phyloP scores from a whole-genome alignment of 176 grass and related monocot genomes.

The Melocanna baccifera region DNA sequence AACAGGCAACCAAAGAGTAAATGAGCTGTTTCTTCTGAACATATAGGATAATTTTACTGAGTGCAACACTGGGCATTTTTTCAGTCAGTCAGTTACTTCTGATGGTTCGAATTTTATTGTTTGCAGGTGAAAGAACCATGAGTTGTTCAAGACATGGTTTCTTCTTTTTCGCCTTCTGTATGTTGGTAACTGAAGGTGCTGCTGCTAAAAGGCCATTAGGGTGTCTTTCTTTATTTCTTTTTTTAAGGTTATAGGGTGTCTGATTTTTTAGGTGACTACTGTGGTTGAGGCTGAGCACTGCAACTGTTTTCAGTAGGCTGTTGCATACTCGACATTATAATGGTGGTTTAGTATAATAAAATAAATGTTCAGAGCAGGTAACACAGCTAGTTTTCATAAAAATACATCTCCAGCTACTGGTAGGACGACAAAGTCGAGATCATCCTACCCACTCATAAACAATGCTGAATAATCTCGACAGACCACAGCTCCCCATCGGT shows the following conservation, averaged over 20 bases:
- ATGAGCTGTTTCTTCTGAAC: conserved; percentile 18
- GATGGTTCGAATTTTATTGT: background rate
- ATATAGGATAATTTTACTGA: background rate
- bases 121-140: background rate
- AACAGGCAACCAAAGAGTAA: background rate
- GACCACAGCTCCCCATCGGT: conserved; percentile 8
- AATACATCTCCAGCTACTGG: conserved; percentile 30
- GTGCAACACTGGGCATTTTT: background rate
- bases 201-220: background rate
- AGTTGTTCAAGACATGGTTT: background rate
- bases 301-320: background rate
- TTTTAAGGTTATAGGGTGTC: background rate
- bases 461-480: conserved; percentile 32
- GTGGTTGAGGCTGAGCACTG: background rate
- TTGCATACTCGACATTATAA: conserved; percentile 1
- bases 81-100: background rate
- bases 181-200: background rate
- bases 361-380: conserved; percentile 23
- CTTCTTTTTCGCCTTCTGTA: background rate
- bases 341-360: background rate
- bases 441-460: conserved; percentile 38
- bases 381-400: conserved; percentile 22
- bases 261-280: background rate
- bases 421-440: conserved; percentile 39
- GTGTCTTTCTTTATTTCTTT: background rate